Evolutionary conservation across 106 monocot genomes (phyloP).

Genomic region (Triglochin maritima): DNA sequence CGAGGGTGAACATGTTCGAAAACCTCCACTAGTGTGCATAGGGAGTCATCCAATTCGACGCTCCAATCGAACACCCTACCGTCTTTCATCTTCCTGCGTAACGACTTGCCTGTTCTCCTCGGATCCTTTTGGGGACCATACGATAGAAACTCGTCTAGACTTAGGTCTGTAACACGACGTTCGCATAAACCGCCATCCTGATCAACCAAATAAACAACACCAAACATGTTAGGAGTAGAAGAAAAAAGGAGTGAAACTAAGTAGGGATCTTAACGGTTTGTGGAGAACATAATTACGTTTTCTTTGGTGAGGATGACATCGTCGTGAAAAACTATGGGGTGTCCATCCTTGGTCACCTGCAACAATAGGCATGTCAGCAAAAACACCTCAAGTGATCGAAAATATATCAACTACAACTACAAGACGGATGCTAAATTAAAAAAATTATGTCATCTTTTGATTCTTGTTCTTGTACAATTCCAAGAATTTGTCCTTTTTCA

Average conservation of each 20-base stretch:
- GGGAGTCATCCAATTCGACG: slow-evolving; percentile 41
- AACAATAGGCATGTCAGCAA: not conserved
- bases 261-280: not conserved
- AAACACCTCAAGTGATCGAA: too few species aligned
- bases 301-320: slow-evolving; percentile 54
- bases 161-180: slow-evolving; percentile 45
- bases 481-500: too few species aligned
- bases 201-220: not conserved
- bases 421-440: too few species aligned
- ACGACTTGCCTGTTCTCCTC: slow-evolving; percentile 49
- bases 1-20: slow-evolving; percentile 47
- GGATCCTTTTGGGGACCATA: slow-evolving; percentile 54
- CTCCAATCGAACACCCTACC: slow-evolving; percentile 46
- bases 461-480: too few species aligned
- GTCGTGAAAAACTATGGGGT: slow-evolving; percentile 81
- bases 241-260: not conserved
- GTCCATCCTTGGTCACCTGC: slow-evolving; percentile 77
- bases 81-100: slow-evolving; percentile 49
- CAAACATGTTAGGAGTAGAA: not conserved
- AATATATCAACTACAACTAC: too few species aligned
- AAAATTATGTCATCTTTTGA: too few species aligned
- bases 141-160: slow-evolving; percentile 26
- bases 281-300: slow-evolving; percentile 35
- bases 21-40: slow-evolving; percentile 64
- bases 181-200: slow-evolving; percentile 36